These are phyloP conservation scores for Podaxis sp. DNA, from an alignment of 768 basidiomycete species.

Conservation along the genomic window DNA sequence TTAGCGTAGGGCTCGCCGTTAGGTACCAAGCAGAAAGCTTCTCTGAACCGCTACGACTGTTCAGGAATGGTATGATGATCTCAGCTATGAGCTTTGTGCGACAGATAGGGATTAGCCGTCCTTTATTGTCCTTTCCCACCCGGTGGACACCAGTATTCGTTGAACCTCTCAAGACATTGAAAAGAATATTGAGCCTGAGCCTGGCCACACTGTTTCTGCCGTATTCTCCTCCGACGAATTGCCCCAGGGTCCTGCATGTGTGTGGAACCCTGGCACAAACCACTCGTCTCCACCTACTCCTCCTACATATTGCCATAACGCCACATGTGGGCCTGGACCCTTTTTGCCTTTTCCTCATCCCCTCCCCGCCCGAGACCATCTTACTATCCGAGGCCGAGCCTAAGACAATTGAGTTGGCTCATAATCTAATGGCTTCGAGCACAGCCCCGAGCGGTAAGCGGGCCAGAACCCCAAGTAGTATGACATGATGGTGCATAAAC, in stretches of 20 bases:
- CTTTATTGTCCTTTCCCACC: too few relatives aligned
- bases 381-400: background rate
- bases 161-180: too few relatives aligned
- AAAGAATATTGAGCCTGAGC: too few relatives aligned
- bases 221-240: too few relatives aligned
- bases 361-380: background rate
- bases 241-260: too few relatives aligned
- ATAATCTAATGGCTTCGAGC: background rate
- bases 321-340: background rate
- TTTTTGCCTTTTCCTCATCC: background rate
- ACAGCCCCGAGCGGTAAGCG: background rate
- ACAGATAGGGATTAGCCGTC: too few relatives aligned
- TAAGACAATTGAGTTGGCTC: background rate
- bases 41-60: background rate
- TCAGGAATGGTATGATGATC: background rate
- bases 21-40: background rate
- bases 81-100: too few relatives aligned
- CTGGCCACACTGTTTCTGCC: too few relatives aligned
- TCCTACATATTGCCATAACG: background rate
- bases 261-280: too few relatives aligned
- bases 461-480: background rate
- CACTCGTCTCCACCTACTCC: background rate
- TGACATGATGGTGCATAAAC: background rate
- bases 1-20: background rate
- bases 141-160: too few relatives aligned